phyloP scores from a whole-genome alignment of 441 rosid genomes.

The Macaranga tanarius region DNA sequence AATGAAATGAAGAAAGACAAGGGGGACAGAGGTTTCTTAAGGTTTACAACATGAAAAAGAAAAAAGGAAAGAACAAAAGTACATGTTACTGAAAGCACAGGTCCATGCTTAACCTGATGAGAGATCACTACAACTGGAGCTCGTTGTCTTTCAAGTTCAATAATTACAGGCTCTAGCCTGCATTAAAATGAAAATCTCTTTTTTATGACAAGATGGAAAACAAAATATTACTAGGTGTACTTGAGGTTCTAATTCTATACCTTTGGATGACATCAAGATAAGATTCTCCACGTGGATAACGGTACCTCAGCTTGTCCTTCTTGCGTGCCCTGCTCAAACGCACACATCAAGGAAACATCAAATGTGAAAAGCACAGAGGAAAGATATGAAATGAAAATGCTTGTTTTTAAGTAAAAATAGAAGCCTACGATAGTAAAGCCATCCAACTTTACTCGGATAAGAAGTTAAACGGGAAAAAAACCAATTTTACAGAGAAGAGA shows the following conservation, averaged over 20 bases:
- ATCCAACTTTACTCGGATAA: not conserved
- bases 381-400: not conserved
- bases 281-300: slow-evolving; percentile 99
- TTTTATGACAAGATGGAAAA: slow-evolving; percentile 7
- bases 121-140: slow-evolving; percentile 97
- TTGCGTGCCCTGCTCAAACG: slow-evolving; percentile 60
- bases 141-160: slow-evolving; percentile 96
- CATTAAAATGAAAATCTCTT: slow-evolving; percentile 28
- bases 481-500: slow-evolving; percentile 1
- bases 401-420: not conserved
- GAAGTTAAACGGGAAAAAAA: not conserved
- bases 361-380: not conserved
- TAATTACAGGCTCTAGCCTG: slow-evolving; percentile 97
- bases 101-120: slow-evolving; percentile 73
- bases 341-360: not conserved
- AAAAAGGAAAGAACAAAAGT: not conserved
- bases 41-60: not conserved
- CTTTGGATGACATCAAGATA: slow-evolving; percentile 99
- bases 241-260: slow-evolving; percentile 35
- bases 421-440: not conserved
- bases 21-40: not conserved
- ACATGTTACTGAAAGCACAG: slow-evolving; percentile 19
- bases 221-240: not conserved
- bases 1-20: not conserved
- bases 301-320: slow-evolving; percentile 92